phyloP scores from a whole-genome alignment of 352 stramenopile genomes.

The Globisporangium spinosum region DNA sequence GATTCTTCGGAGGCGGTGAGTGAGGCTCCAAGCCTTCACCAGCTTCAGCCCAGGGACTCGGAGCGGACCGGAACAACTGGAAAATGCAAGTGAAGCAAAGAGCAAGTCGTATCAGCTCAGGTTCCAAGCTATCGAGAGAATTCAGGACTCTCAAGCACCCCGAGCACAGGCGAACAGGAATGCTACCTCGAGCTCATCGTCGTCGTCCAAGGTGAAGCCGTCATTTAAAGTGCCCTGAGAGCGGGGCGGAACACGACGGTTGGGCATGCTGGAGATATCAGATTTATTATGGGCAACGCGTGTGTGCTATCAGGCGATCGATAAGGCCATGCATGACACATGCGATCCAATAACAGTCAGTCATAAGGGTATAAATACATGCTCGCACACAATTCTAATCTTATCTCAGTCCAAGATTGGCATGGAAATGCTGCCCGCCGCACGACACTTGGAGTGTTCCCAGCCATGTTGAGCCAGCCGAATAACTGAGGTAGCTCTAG shows the following conservation, averaged over 20 bases:
- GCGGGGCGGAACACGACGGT: neutral
- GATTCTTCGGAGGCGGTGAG: neutral
- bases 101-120: neutral
- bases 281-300: neutral
- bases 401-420: too few species aligned
- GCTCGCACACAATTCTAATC: too few species aligned
- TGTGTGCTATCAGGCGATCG: neutral
- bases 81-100: neutral
- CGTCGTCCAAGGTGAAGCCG: neutral
- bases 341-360: too few species aligned
- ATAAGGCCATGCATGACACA: too few species aligned
- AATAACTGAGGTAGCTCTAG: too few species aligned
- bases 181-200: slow-evolving; percentile 13
- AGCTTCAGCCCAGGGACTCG: slow-evolving; percentile 13
- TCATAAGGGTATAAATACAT: too few species aligned
- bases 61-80: slow-evolving; percentile 14
- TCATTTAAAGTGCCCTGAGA: neutral
- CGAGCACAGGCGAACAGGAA: neutral
- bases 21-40: slow-evolving; percentile 7
- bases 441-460: too few species aligned
- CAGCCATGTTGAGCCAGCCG: too few species aligned
- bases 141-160: neutral
- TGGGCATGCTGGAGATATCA: neutral
- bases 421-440: too few species aligned
- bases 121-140: neutral